phyloP scores from a whole-genome alignment of 805 yeast genomes.

The Sugiyamaella americana region DNA sequence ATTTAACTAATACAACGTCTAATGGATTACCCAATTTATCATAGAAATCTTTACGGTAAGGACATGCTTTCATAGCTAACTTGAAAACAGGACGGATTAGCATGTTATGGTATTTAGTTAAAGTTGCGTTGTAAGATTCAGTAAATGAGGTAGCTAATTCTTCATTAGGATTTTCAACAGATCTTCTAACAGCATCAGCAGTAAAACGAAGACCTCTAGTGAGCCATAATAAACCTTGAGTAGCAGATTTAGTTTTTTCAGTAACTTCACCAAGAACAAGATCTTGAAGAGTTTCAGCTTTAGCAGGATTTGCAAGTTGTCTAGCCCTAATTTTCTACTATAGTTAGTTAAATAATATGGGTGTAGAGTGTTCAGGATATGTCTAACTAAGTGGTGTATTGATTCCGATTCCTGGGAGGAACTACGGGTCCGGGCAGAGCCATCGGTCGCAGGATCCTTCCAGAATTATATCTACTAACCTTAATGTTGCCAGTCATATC shows the following conservation, averaged over 20 bases:
- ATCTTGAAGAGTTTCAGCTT: conserved; percentile 66
- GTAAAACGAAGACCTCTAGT: conserved; percentile 78
- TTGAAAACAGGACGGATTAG: conserved; percentile 81
- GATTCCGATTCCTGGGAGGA: not conserved
- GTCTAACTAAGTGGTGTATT: no score
- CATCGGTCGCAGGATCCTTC: not conserved
- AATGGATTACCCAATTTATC: conserved; percentile 64
- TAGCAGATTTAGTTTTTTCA: conserved; percentile 65
- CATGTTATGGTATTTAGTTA: conserved; percentile 75
- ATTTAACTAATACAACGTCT: conserved; percentile 56
- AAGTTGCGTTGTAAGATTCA: conserved; percentile 75
- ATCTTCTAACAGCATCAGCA: conserved; percentile 82
- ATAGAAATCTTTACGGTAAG: conserved; percentile 81
- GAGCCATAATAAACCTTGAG: conserved; percentile 88
- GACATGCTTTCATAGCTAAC: conserved; percentile 93
- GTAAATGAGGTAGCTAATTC: conserved; percentile 77
- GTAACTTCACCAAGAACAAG: conserved; percentile 66
- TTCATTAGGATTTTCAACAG: conserved; percentile 51
- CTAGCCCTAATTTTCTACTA: conserved; percentile 61
- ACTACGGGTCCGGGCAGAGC: no score
- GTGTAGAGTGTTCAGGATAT: no score
- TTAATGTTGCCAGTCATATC: conserved; percentile 84
- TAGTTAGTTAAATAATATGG: conserved; percentile 1
- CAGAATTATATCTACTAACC: conserved; percentile 18
- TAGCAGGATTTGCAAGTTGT: conserved; percentile 57